Base-by-base conservation (phyloP, 1,284 basidiomycete genomes). In the Phylloporus sp. region DNA sequence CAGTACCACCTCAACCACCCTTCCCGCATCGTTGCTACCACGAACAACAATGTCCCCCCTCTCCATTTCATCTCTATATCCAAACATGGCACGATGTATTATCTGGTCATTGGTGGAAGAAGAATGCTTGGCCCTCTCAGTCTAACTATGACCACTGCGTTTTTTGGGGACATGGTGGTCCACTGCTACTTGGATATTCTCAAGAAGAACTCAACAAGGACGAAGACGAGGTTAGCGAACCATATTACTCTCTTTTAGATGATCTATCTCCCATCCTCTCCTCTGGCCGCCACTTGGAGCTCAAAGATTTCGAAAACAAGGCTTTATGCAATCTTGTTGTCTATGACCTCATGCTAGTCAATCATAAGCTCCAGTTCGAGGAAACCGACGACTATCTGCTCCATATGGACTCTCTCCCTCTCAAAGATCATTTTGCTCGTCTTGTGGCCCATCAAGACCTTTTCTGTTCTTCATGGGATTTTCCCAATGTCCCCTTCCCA, bases 381-480 rank as follows among this genome's bases (percentile, higher is more conserved):
- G 66, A 68, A 23, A 63, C 66, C 0, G 66, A 68, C 12, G 32
- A 68, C 4, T 59, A 45, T 19, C 10, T 68, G 20, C 47, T 49
- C 41, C 61, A 60, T 10, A 47, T 68, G 1, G 61, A 68, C 15
- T 37, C 14, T 53, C 56, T 71, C 25, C 20, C 60, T 0, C 19
- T 41, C 41, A 41, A 41, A 17, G 41, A 15, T 41, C 37, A 41
- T 17, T 37, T 29, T 23, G 25, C 32, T 1, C 60, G 56, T 25
- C 2, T 71, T 0, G 3, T 45, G 14, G 49, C 43, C 8, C 52
- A 23, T 2, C n/a, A 3, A 0, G 59, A 70, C n/a, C 27, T 70
- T n/a, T 70, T 70, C 41, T 55, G 62, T 2, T 64, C 62, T 1
- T 70, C 64, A 0, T 66, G 32, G 69, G 64, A 67, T 15, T 47